Percentiles rank a stretch among this genome's conserved stretches.
These are phyloP conservation scores for Globisporangium apiculatum DNA, from an alignment of 352 stramenopile species.

Conservation along the genomic window DNA sequence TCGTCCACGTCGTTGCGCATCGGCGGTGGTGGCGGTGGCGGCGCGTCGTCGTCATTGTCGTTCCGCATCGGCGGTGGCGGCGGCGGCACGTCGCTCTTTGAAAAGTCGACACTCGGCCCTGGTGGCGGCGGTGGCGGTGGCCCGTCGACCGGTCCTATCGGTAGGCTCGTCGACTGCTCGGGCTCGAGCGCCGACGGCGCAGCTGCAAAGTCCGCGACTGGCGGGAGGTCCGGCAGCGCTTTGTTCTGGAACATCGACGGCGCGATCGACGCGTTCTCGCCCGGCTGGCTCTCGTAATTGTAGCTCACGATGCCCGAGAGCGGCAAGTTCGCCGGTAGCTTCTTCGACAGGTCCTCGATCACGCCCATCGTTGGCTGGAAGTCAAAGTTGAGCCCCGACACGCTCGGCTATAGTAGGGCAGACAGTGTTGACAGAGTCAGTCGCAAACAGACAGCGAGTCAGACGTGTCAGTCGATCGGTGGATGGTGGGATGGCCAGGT, in stretches of 20 bases:
- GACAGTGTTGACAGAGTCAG: background rate
- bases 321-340: slow-evolving; percentile 70
- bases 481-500: too few relatives aligned
- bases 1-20: slow-evolving; percentile 22
- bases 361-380: slow-evolving; percentile 64
- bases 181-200: slow-evolving; percentile 60
- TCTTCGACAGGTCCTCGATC: slow-evolving; percentile 65
- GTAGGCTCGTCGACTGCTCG: slow-evolving; percentile 28
- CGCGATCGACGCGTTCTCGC: slow-evolving; percentile 55
- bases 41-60: slow-evolving; percentile 40
- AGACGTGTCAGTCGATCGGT: too few relatives aligned
- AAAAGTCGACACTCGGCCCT: slow-evolving; percentile 50
- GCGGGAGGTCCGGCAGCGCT: slow-evolving; percentile 55
- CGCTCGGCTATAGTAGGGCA: slow-evolving; percentile 25
- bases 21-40: slow-evolving; percentile 33
- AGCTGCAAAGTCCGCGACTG: slow-evolving; percentile 55
- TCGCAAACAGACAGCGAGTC: background rate
- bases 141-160: slow-evolving; percentile 61
- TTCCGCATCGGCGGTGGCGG: slow-evolving; percentile 43
- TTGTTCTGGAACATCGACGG: slow-evolving; percentile 84
- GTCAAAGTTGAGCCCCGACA: slow-evolving; percentile 72
- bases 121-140: slow-evolving; percentile 56
- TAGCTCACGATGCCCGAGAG: slow-evolving; percentile 77
- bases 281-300: slow-evolving; percentile 58
- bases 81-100: slow-evolving; percentile 24